A percentile compares a stretch with the other conserved stretches of the same genome.
phyloP scores from a whole-genome alignment of 2,329 filamentous ascomycete species.

The Passalora sequoiae region DNA sequence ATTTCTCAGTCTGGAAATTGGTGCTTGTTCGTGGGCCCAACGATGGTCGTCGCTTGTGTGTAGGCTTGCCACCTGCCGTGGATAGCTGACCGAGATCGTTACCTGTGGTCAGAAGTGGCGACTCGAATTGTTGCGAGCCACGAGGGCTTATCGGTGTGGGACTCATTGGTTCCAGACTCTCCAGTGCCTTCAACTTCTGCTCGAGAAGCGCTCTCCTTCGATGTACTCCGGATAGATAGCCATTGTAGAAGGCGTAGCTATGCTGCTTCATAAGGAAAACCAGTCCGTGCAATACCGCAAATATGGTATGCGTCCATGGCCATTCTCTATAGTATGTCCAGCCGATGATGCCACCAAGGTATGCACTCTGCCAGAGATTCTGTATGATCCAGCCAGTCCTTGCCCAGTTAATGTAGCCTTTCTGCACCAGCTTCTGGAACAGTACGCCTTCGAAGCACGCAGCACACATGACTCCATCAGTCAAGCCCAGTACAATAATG shows the following conservation, averaged over 20 bases:
- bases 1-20: constrained; percentile 44
- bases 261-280: constrained; percentile 82
- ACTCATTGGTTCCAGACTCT: constrained; percentile 46
- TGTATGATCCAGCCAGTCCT: constrained; percentile 67
- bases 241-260: constrained; percentile 74
- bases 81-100: constrained; percentile 16
- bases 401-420: constrained; percentile 63
- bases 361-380: constrained; percentile 65
- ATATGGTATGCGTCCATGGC: constrained; percentile 79
- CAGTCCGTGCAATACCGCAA: constrained; percentile 68
- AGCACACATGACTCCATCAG: constrained; percentile 65
- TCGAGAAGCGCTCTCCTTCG: constrained; percentile 44
- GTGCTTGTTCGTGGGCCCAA: constrained; percentile 39
- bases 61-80: constrained; percentile 5
- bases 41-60: constrained; percentile 30
- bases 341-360: constrained; percentile 57
- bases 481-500: constrained; percentile 49
- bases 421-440: constrained; percentile 57
- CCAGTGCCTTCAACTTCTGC: constrained; percentile 53
- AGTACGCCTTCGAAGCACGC: constrained; percentile 61
- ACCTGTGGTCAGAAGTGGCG: constrained; percentile 14
- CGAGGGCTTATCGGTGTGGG: constrained; percentile 34
- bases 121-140: constrained; percentile 7
- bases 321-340: constrained; percentile 67
- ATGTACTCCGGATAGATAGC: constrained; percentile 57